phyloP scores from a whole-genome alignment of 495 filamentous ascomycete species.

The Neurospora pannonica region DNA sequence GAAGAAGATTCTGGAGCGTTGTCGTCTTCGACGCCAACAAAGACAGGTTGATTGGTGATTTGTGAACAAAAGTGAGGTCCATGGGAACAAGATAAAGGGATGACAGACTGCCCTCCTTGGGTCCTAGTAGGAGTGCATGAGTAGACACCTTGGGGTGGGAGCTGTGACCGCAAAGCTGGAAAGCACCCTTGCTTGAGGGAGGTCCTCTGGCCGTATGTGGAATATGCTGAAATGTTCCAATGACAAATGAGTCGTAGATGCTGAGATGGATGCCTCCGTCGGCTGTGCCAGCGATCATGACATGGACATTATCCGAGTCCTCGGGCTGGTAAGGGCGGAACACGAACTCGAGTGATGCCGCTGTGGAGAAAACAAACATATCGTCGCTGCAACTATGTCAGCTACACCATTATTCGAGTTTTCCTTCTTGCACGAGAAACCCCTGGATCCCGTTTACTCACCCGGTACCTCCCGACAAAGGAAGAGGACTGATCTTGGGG shows the following conservation, averaged over 20 bases:
- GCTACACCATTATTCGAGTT: background rate
- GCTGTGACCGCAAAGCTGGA: slow-evolving; percentile 49
- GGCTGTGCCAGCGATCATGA: slow-evolving; percentile 68
- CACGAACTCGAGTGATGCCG: slow-evolving; percentile 59
- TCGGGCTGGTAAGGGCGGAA: slow-evolving; percentile 53
- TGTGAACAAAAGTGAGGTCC: slow-evolving; percentile 71
- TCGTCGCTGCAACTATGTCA: slow-evolving; percentile 46
- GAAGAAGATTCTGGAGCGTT: slow-evolving; percentile 71
- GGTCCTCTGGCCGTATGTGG: background rate
- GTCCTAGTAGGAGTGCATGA: slow-evolving; percentile 58
- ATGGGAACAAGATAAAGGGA: slow-evolving; percentile 60
- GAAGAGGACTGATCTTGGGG: slow-evolving; percentile 67
- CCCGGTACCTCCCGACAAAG: slow-evolving; percentile 47
- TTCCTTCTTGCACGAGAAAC: background rate
- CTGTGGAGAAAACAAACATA: slow-evolving; percentile 55
- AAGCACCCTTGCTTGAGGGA: background rate
- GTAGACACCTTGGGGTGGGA: slow-evolving; percentile 68
- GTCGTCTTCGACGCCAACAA: slow-evolving; percentile 79
- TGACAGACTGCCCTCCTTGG: slow-evolving; percentile 14
- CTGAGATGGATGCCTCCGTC: slow-evolving; percentile 73
- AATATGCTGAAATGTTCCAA: slow-evolving; percentile 53
- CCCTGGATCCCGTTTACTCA: slow-evolving; percentile 22
- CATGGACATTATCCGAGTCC: slow-evolving; percentile 65
- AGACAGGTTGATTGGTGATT: slow-evolving; percentile 70
- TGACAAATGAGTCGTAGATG: slow-evolving; percentile 84